Evolutionary conservation across 495 filamentous ascomycete species (phyloP).

Genomic region (Ramalina peruviana): DNA sequence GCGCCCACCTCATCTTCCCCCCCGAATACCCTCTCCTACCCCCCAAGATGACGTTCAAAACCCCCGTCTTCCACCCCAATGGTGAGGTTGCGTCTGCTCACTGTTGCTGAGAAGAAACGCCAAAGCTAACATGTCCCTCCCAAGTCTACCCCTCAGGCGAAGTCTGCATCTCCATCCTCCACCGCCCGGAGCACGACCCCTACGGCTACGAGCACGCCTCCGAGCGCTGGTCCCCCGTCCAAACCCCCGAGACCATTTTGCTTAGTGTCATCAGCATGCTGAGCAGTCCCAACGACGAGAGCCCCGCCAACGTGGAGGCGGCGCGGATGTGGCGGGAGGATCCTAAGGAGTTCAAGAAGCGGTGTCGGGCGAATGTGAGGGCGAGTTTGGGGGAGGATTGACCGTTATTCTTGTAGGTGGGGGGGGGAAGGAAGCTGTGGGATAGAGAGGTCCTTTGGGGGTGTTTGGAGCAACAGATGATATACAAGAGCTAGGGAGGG

Average conservation of each 20-base stretch:
- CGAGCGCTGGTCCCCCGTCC: slow-evolving; percentile 94
- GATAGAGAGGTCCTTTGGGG: neutral
- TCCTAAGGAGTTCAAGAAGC: slow-evolving; percentile 61
- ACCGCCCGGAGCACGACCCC: slow-evolving; percentile 90
- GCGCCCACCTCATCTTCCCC: slow-evolving; percentile 65
- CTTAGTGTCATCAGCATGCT: slow-evolving; percentile 89
- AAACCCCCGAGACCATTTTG: slow-evolving; percentile 90
- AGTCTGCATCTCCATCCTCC: slow-evolving; percentile 94
- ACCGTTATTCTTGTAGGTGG: neutral
- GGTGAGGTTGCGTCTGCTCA: slow-evolving; percentile 25
- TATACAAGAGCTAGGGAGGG: neutral
- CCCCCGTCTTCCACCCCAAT: slow-evolving; percentile 88
- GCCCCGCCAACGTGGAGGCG: slow-evolving; percentile 88
- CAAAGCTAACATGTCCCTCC: slow-evolving; percentile 9
- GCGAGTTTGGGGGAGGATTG: slow-evolving; percentile 70
- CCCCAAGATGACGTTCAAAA: slow-evolving; percentile 82
- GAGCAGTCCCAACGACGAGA: slow-evolving; percentile 86
- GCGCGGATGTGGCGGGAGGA: slow-evolving; percentile 79
- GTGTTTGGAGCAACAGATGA: neutral
- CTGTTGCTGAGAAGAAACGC: neutral
- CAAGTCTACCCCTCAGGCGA: slow-evolving; percentile 69
- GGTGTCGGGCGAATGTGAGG: slow-evolving; percentile 63
- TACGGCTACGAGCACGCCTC: slow-evolving; percentile 88
- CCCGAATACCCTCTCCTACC: slow-evolving; percentile 77
- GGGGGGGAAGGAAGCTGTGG: neutral